Evolutionary conservation across 768 basidiomycete genomes (phyloP), one percentile per base, ranked within the genome.

Genomic region (Chalciporus sphaerocephalus): DNA sequence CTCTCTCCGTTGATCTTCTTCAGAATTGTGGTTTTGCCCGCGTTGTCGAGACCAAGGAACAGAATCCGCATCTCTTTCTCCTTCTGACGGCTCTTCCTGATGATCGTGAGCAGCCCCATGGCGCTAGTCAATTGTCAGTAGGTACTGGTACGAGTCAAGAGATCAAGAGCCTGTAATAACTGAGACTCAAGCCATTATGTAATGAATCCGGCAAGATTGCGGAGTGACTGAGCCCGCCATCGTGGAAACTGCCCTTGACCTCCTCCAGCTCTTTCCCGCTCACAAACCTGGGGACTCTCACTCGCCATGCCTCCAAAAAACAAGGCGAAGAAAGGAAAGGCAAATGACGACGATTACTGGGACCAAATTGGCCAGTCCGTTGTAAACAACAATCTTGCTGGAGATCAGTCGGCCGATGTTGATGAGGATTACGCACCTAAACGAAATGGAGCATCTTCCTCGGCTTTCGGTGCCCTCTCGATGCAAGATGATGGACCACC

Each of bases 11-110:
- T 94, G 51, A 98, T 75, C 65, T 89, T 91, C 73, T 97, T 98
- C 47, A 98, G 68, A 54, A 98, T 96, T 2, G 95, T 99, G 2
- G 96, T 98, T 74, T 99, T 98, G 42, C 96, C 96, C 2, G 95
- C 96, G 61, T 99, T 98, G 66, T 98, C 96, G 13, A 99, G 81
- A 8, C 96, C 95, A 35, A 95, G 81, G 69, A 98, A 98, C 38
- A 99, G 75, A 43, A 98, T 78, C 24, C 95, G 81, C 89, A 98
- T 97, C 64, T 97, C 94, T 65, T 83, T 87, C 68, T 96, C 94
- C 64, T 97, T 98, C 64, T 83, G 83, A 33, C 93, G 75, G 58
- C 93, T 94, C 72, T 99, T 99, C 45, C 96, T 75, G 53, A 99
- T 98, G 64, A 98, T 92, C 6, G 96, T 96, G 48, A 98, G 81